Evolutionary conservation across 495 filamentous ascomycete genomes (phyloP), one percentile per base, ranked within the genome.

Genomic region (Podospora australis): DNA sequence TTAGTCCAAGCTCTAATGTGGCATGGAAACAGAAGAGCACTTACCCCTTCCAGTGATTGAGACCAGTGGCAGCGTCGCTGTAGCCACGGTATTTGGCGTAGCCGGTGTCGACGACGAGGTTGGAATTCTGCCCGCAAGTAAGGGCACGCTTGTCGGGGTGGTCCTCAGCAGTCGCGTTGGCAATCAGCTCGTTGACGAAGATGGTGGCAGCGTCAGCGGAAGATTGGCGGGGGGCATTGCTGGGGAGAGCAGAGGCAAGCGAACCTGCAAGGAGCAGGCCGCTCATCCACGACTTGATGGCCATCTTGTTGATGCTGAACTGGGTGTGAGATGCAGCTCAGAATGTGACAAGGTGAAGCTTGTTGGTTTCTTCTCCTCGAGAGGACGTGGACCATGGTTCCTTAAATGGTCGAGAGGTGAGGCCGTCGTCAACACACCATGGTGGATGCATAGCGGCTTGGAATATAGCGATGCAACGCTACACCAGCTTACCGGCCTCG

Each of bases 41-140:
- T 32, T 38, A 67, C 68, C 68, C 62, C 47, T 65, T 68, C 66
- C 66, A 71, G 39, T 56, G 54, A 54, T 71, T 69, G 20, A 71
- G 43, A 6, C 59, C 63, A 17, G 52, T 62, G 0, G 66, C 49
- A 0, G 57, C 20, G 39, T 69, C 60, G 35, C 54, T 50, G 21
- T 58, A 60, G 14, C 68, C 68, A 24, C 63, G 48, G 43, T 71
- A 70, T 44, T 63, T 69, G 42, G 67, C 67, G 39, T 71, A 71
- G 21, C 68, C 68, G 11, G 67, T 40, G 52, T 70, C 49, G 29
- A 69, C 65, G 3, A 59, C 56, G 30, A 64, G 30, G 8, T 46
- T 50, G 1, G 25, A 21, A 10, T 21, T 10, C 8, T 48, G 48
- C 7, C 4, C 17, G 48, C 58, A 64, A 5, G 16, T 3, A 11